Conservation (phyloP, 176 grass and related monocot species). For the Metroxylon sagu region DNA sequence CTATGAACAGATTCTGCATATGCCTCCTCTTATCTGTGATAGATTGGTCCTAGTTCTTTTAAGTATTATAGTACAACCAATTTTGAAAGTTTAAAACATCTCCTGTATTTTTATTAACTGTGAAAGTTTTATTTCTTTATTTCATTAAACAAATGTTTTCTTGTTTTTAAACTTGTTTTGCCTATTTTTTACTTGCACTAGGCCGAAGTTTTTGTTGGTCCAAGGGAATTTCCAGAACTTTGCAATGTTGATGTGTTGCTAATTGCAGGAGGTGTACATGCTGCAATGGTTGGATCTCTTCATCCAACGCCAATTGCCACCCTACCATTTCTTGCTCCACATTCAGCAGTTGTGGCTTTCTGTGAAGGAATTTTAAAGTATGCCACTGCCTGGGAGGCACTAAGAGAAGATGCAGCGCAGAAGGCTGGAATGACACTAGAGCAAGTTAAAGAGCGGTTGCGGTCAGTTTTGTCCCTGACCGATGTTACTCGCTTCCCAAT, state of each 20-base stretch:
- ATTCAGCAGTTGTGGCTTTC: conserved; percentile 89
- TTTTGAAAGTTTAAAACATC: too few species aligned
- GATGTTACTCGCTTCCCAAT: conserved; percentile 81
- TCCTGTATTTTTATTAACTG: too few species aligned
- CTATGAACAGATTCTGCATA: background rate
- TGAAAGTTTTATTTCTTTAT: too few species aligned
- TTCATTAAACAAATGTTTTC: too few species aligned
- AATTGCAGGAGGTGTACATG: conserved; percentile 70
- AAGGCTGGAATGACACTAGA: conserved; percentile 21
- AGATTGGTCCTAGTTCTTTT: too few species aligned
- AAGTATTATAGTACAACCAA: too few species aligned
- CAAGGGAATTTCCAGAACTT: too few species aligned
- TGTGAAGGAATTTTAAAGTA: conserved; percentile 78
- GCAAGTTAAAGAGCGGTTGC: conserved; percentile 69
- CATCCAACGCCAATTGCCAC: conserved; percentile 90
- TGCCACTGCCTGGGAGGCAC: conserved; percentile 74
- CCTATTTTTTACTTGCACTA: too few species aligned
- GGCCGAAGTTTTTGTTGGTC: too few species aligned
- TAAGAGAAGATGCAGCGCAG: conserved; percentile 66
- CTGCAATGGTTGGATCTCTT: conserved; percentile 92
- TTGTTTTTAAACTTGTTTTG: too few species aligned
- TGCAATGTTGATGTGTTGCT: conserved; percentile 3
- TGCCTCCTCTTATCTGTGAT: background rate
- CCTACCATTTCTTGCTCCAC: conserved; percentile 88
- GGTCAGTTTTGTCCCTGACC: conserved; percentile 75